Evolutionary conservation across 1,284 basidiomycete species (phyloP).

Genomic region (Nidula niveotomentosa): DNA sequence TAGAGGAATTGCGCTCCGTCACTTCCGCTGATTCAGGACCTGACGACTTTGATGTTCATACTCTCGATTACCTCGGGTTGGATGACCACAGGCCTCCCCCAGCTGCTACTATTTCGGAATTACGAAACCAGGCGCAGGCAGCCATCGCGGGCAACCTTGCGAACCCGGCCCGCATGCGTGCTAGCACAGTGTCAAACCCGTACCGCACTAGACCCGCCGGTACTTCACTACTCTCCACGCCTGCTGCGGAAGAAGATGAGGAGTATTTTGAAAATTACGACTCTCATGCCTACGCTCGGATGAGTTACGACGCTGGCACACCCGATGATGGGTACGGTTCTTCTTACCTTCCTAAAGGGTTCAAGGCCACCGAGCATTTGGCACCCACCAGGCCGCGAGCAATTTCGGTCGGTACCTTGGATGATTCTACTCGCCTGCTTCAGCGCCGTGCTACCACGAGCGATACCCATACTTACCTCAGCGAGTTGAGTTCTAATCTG

Average conservation of each 20-base stretch:
- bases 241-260: constrained; percentile 69
- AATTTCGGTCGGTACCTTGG: constrained; percentile 90
- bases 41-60: constrained; percentile 91
- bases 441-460: constrained; percentile 63
- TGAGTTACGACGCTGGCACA: constrained; percentile 58
- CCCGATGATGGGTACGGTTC: constrained; percentile 50
- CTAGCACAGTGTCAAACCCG: constrained; percentile 89
- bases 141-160: constrained; percentile 83
- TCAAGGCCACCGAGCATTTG: constrained; percentile 72
- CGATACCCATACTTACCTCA: constrained; percentile 62
- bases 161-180: constrained; percentile 77
- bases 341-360: constrained; percentile 68
- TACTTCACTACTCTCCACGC: constrained; percentile 57
- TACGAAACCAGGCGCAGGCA: constrained; percentile 84
- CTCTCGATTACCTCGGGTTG: constrained; percentile 92
- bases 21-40: constrained; percentile 75
- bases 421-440: constrained; percentile 66
- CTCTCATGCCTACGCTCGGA: constrained; percentile 47
- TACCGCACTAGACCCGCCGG: constrained; percentile 65
- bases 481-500: constrained; percentile 46
- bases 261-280: constrained; percentile 68
- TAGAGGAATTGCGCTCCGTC: constrained; percentile 79
- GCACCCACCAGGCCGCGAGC: constrained; percentile 75
- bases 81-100: constrained; percentile 70
- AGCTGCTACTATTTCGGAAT: constrained; percentile 82